Conservation (phyloP, 2,329 filamentous ascomycete species). For the Diplodia sapinea region DNA sequence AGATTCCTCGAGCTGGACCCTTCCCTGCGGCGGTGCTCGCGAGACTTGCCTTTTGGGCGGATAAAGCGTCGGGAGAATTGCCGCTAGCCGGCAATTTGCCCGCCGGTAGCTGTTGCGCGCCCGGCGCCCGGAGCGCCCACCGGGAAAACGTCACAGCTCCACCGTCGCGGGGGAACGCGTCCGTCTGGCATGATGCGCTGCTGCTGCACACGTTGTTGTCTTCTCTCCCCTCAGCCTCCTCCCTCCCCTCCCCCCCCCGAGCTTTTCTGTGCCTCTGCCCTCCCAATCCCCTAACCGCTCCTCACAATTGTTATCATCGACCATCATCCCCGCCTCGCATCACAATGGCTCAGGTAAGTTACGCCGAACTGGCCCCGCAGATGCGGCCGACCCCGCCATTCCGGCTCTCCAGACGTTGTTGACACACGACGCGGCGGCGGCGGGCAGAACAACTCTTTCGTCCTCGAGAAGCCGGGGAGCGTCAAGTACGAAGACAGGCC, state of each 20-base stretch:
- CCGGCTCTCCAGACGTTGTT: not conserved
- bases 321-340: not conserved
- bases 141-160: slow-evolving; percentile 24
- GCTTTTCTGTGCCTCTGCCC: not conserved
- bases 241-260: not conserved
- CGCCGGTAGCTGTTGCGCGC: not conserved
- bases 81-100: slow-evolving; percentile 2
- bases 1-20: slow-evolving; percentile 10
- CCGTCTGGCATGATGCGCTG: slow-evolving; percentile 19
- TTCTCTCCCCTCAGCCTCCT: not conserved
- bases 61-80: slow-evolving; percentile 3
- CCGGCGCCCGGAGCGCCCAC: not conserved
- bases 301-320: not conserved
- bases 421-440: not conserved
- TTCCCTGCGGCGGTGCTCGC: not conserved
- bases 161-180: slow-evolving; percentile 21
- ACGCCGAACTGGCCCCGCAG: not conserved
- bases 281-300: not conserved
- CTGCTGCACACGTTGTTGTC: not conserved
- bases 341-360: slow-evolving; percentile 24
- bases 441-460: slow-evolving; percentile 75
- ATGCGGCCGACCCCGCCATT: not conserved
- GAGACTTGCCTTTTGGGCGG: not conserved
- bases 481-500: slow-evolving; percentile 78
- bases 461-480: slow-evolving; percentile 76